phyloP scores from a whole-genome alignment of 2,329 filamentous ascomycete genomes.

The Talaromyces verruculosus region DNA sequence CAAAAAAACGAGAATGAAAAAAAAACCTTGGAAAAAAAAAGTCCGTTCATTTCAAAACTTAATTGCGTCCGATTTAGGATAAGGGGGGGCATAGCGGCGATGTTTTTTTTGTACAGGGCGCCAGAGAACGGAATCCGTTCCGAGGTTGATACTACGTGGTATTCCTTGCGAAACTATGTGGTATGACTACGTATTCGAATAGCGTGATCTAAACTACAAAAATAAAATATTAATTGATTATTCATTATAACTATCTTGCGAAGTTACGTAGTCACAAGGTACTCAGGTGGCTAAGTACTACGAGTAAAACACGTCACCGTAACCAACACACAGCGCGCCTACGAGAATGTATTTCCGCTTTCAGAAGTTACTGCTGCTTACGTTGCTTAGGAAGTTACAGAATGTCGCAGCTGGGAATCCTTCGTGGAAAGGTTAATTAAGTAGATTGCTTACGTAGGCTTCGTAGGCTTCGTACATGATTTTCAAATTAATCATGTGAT shows the following conservation, averaged over 20 bases:
- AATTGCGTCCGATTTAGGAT: background rate
- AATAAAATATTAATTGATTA: background rate
- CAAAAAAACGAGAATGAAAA: background rate
- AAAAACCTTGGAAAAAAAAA: background rate
- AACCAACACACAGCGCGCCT: background rate
- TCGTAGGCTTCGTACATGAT: background rate
- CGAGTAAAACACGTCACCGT: background rate
- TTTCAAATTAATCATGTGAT: background rate
- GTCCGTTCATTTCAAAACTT: background rate
- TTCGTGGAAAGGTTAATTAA: slow-evolving; percentile 3
- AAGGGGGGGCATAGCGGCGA: background rate
- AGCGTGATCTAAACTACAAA: background rate
- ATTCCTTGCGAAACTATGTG: background rate
- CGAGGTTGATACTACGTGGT: background rate
- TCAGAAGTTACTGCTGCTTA: background rate
- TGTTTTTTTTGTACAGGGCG: background rate
- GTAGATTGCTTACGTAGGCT: background rate
- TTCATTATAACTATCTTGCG: background rate
- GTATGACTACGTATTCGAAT: background rate
- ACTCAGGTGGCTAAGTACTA: background rate
- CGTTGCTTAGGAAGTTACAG: background rate
- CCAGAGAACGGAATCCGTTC: background rate
- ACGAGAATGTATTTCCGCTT: background rate
- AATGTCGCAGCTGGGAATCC: background rate
- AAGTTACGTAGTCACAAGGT: background rate